A percentile compares a stretch with the other conserved stretches of the same genome.
Conservation (phyloP, 1,139 yeast genomes). For the Eremothecium cymbalariae region DNA sequence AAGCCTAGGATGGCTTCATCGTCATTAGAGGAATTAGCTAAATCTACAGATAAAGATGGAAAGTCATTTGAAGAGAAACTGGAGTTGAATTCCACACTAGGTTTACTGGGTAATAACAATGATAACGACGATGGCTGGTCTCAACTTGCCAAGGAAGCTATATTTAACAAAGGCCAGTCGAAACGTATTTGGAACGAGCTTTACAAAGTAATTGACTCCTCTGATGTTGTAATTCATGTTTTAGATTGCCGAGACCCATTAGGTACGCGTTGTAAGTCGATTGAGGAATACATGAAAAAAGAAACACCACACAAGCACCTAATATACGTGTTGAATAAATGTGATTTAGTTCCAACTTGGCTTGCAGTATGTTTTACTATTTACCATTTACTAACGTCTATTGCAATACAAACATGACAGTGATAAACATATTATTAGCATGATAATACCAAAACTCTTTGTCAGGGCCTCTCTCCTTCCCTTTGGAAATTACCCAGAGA, state of each 20-base stretch:
- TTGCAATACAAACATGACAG: slow-evolving; percentile 1
- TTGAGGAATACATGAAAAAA: slow-evolving; percentile 83
- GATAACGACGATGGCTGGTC: slow-evolving; percentile 73
- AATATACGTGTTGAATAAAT: slow-evolving; percentile 88
- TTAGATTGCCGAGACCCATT: slow-evolving; percentile 95
- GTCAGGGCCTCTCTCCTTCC: slow-evolving; percentile 53
- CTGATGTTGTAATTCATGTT: slow-evolving; percentile 94
- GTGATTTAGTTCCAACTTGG: slow-evolving; percentile 98
- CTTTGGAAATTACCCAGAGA: slow-evolving; percentile 28
- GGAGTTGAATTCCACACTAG: slow-evolving; percentile 66
- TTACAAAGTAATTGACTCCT: slow-evolving; percentile 92
- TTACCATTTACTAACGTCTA: slow-evolving; percentile 11
- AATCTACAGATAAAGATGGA: slow-evolving; percentile 49
- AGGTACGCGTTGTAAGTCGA: slow-evolving; percentile 90
- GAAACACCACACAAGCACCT: slow-evolving; percentile 97
- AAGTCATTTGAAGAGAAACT: slow-evolving; percentile 59
- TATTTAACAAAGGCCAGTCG: slow-evolving; percentile 94
- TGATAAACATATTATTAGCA: too few species aligned
- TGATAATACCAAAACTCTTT: slow-evolving; percentile 36
- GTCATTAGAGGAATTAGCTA: slow-evolving; percentile 74
- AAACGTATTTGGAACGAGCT: slow-evolving; percentile 98
- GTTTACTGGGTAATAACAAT: slow-evolving; percentile 65
- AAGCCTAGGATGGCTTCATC: slow-evolving; percentile 77
- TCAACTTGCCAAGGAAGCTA: slow-evolving; percentile 87
- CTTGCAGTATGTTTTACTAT: slow-evolving; percentile 81